These are phyloP conservation scores for Phaeotremella fagi DNA, from an alignment of 768 basidiomycete genomes.

Conservation along the genomic window DNA sequence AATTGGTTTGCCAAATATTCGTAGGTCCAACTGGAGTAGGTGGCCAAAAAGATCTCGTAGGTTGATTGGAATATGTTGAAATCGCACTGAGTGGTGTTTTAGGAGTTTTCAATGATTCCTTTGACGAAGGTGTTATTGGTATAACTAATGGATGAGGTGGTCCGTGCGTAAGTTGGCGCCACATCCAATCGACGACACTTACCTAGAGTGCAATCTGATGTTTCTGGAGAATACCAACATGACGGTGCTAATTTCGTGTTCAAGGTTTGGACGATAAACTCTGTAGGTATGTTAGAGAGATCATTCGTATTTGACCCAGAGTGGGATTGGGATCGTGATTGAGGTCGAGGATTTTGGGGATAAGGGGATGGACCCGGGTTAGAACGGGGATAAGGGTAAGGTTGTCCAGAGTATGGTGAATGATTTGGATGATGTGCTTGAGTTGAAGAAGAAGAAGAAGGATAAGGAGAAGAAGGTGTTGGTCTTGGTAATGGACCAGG, in stretches of 20 bases:
- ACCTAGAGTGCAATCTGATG: conserved; percentile 32
- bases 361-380: neutral
- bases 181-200: conserved; percentile 1
- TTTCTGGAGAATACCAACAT: conserved; percentile 32
- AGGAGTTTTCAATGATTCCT: neutral
- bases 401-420: no score
- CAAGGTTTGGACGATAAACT: conserved; percentile 29
- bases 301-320: neutral
- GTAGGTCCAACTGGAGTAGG: conserved; percentile 8
- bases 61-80: conserved; percentile 17
- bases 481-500: no score
- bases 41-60: conserved; percentile 14
- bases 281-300: conserved; percentile 6
- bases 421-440: no score
- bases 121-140: conserved; percentile 14
- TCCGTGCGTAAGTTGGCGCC: neutral
- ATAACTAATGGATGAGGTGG: neutral
- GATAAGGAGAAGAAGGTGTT: no score
- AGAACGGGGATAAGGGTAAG: conserved; percentile 1
- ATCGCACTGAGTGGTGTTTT: conserved; percentile 1
- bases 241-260: conserved; percentile 20
- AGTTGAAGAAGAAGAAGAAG: no score
- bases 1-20: neutral
- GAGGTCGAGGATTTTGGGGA: neutral
- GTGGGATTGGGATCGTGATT: neutral